phyloP scores from a whole-genome alignment of 441 rosid genomes.

The Pelargonium citronellum region DNA sequence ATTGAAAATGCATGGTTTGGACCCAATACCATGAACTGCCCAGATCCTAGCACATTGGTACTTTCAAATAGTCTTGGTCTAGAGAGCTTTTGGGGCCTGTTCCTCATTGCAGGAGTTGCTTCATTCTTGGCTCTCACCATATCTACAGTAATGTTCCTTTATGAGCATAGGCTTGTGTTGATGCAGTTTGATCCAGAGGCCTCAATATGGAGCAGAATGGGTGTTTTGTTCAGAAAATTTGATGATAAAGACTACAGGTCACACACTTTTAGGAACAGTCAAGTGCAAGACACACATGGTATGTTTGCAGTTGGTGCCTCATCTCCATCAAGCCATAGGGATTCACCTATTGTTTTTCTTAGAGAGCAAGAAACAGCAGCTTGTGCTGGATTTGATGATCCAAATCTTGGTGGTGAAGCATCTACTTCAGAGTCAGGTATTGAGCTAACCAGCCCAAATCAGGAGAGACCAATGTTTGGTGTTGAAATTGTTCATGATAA shows the following conservation, averaged over 20 bases:
- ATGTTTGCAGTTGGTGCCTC: constrained; percentile 10
- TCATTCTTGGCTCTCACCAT: constrained; percentile 35
- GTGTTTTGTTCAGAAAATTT: not conserved
- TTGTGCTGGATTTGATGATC: not conserved
- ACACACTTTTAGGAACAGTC: constrained; percentile 6
- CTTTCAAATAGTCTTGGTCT: constrained; percentile 45
- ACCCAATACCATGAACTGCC: constrained; percentile 24
- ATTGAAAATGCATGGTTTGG: constrained; percentile 43
- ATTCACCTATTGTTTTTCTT: not conserved
- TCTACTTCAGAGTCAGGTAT: no score
- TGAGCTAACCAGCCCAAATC: constrained; percentile 14
- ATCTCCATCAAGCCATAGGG: constrained; percentile 31
- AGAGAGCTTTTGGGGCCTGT: constrained; percentile 53
- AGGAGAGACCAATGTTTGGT: constrained; percentile 1
- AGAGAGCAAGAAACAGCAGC: constrained; percentile 14
- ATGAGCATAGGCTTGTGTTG: constrained; percentile 17
- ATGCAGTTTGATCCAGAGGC: constrained; percentile 10
- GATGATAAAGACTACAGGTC: constrained; percentile 7
- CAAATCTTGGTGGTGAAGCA: no score
- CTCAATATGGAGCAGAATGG: constrained; percentile 5
- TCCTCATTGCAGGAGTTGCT: constrained; percentile 36
- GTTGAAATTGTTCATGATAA: no score
- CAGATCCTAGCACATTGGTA: constrained; percentile 19
- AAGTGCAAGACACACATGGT: no score
- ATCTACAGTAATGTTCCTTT: constrained; percentile 26